Conservation (phyloP, 2,329 filamentous ascomycete species). For the Monosporascus sp. region DNA sequence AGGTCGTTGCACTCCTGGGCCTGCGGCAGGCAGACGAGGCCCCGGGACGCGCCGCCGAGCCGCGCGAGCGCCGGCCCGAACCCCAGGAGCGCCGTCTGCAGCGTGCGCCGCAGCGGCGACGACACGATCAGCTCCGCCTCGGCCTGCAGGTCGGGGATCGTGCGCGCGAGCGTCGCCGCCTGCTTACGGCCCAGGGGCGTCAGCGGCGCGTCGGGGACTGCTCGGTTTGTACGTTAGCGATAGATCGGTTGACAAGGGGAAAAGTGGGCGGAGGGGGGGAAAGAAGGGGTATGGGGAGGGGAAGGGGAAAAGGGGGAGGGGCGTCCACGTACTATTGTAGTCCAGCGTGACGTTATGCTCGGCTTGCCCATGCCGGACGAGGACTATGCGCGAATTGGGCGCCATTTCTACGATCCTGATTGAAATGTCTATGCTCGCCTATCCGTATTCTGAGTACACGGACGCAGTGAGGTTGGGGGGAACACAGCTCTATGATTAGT, state of each 20-base stretch:
- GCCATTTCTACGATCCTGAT: constrained; percentile 10
- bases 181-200: constrained; percentile 21
- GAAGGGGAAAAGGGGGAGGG: neutral
- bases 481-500: too few relatives aligned
- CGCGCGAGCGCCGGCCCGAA: constrained; percentile 18
- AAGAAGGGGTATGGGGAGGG: neutral
- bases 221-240: neutral
- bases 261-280: too few relatives aligned
- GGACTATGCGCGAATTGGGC: constrained; percentile 20
- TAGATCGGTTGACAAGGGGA: neutral
- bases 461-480: too few relatives aligned
- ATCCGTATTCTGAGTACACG: too few relatives aligned
- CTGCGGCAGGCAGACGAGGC: constrained; percentile 21
- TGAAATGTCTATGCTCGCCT: too few relatives aligned
- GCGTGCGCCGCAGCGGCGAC: constrained; percentile 26
- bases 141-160: constrained; percentile 12
- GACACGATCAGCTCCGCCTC: constrained; percentile 22
- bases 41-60: constrained; percentile 9
- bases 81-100: constrained; percentile 27
- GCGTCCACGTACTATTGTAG: constrained; percentile 17
- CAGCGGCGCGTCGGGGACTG: constrained; percentile 21
- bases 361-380: constrained; percentile 22
- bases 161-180: constrained; percentile 14
- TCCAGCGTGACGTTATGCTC: constrained; percentile 22
- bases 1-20: constrained; percentile 25